Evolutionary conservation across 805 yeast species (phyloP).

Genomic region (Starmerella asiatica): DNA sequence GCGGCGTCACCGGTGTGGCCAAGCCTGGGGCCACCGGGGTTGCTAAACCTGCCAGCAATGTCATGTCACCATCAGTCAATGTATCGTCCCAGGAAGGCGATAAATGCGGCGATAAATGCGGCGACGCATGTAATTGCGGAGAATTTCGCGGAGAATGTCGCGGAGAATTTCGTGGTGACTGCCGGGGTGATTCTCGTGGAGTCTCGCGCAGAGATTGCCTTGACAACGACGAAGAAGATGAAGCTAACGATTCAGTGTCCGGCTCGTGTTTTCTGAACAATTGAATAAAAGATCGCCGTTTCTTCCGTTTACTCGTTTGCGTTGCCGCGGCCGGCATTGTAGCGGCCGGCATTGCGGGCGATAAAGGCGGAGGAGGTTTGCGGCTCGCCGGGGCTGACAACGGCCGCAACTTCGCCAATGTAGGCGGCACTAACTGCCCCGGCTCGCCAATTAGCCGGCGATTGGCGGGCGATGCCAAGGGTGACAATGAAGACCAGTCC

Average conservation of each 20-base stretch:
- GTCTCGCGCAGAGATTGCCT: neutral
- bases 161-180: neutral
- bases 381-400: constrained; percentile 1
- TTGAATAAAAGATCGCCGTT: constrained; percentile 19
- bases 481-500: neutral
- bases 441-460: constrained; percentile 12
- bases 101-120: neutral
- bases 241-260: neutral
- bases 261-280: constrained; percentile 11
- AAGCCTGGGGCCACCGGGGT: neutral
- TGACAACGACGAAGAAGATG: neutral
- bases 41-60: constrained; percentile 1
- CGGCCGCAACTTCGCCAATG: constrained; percentile 1
- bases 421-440: constrained; percentile 6
- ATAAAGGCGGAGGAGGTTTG: neutral
- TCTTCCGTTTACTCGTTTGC: constrained; percentile 1
- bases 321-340: neutral
- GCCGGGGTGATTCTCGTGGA: neutral
- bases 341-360: neutral
- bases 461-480: constrained; percentile 1
- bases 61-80: constrained; percentile 1
- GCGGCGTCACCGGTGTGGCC: neutral
- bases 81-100: neutral
- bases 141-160: neutral
- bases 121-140: neutral